phyloP scores from a whole-genome alignment of 2,329 filamentous ascomycete genomes.

The Triangularia setosa region DNA sequence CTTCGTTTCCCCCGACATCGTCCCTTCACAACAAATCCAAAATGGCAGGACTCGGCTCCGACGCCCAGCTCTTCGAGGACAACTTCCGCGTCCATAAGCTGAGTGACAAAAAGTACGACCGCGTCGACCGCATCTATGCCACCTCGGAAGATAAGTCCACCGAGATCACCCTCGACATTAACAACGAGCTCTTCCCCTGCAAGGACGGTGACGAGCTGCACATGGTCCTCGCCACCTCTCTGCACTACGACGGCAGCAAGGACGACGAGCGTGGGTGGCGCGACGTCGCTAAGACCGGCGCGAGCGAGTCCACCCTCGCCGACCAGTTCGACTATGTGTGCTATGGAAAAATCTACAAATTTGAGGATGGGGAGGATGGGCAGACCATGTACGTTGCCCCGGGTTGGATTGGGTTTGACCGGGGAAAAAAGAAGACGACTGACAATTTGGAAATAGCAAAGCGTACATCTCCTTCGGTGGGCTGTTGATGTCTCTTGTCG shows the following conservation, averaged over 20 bases:
- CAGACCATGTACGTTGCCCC: slow-evolving; percentile 75
- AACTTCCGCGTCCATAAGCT: slow-evolving; percentile 77
- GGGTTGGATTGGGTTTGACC: neutral
- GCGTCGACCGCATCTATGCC: slow-evolving; percentile 79
- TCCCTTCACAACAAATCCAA: slow-evolving; percentile 11
- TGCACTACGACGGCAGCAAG: slow-evolving; percentile 81
- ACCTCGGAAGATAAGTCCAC: slow-evolving; percentile 54
- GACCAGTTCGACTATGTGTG: slow-evolving; percentile 87
- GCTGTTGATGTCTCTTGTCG: slow-evolving; percentile 82
- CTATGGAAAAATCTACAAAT: slow-evolving; percentile 84
- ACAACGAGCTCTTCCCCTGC: slow-evolving; percentile 85
- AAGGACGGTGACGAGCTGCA: slow-evolving; percentile 70
- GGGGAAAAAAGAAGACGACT: neutral
- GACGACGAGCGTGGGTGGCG: slow-evolving; percentile 78
- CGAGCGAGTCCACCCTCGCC: slow-evolving; percentile 59
- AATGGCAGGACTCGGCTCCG: slow-evolving; percentile 61
- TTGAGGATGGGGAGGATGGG: slow-evolving; percentile 73
- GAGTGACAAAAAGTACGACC: slow-evolving; percentile 89
- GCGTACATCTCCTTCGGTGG: slow-evolving; percentile 94
- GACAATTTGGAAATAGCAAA: slow-evolving; percentile 55
- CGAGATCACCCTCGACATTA: slow-evolving; percentile 83
- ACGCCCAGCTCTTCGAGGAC: slow-evolving; percentile 92
- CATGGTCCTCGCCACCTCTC: slow-evolving; percentile 77
- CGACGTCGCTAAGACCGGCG: slow-evolving; percentile 56
- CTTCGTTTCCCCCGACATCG: neutral